Evolutionary conservation across 306 rosid species (phyloP).

Genomic region (Inga oerstediana): DNA sequence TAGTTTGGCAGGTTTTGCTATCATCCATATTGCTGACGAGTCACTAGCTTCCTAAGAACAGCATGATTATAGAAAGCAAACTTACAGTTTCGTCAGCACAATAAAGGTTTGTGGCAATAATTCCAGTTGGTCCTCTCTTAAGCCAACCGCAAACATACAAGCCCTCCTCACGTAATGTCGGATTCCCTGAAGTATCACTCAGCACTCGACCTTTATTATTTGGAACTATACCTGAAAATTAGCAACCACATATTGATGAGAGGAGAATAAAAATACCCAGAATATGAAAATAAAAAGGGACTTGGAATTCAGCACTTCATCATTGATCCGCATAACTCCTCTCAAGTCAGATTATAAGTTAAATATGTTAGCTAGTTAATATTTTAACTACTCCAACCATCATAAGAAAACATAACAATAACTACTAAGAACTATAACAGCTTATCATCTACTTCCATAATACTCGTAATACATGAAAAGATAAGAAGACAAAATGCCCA

Average conservation of each 20-base stretch:
- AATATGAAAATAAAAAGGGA: neutral
- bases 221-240: conserved; percentile 77
- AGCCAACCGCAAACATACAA: conserved; percentile 96
- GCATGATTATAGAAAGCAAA: conserved; percentile 24
- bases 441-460: neutral
- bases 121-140: conserved; percentile 97
- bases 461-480: neutral
- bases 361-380: neutral
- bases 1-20: neutral
- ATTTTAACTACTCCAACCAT: neutral
- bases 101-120: conserved; percentile 84
- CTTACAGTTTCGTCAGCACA: conserved; percentile 95
- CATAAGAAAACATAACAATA: neutral
- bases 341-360: neutral
- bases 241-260: conserved; percentile 26
- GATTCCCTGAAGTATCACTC: conserved; percentile 46
- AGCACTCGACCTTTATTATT: conserved; percentile 80
- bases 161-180: conserved; percentile 61
- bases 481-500: neutral
- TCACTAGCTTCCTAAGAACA: conserved; percentile 22
- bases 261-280: neutral
- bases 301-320: neutral
- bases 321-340: neutral
- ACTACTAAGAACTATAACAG: neutral
- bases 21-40: neutral